Base-by-base conservation (phyloP, 495 filamentous ascomycete genomes). In the Parachaetomium inaequale region DNA sequence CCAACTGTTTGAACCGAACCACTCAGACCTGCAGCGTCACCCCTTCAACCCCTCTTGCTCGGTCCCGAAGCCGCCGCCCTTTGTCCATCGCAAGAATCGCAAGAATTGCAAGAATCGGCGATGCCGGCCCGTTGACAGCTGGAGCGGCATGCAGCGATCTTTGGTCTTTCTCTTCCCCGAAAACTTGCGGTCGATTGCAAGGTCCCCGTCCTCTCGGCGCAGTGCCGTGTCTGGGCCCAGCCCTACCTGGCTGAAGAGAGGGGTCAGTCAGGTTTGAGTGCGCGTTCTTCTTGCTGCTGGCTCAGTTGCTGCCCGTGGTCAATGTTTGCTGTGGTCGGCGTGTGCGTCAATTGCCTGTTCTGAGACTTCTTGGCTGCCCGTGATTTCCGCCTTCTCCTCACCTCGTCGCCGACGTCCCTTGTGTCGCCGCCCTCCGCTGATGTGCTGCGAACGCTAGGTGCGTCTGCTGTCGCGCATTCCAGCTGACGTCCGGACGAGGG, bases 361-460 rank as follows among this genome's bases (percentile, higher is more conserved):
- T 15, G 15, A 23, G 11, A 17, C 12, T 36, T 49, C 32, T 29
- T 50, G 45, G 46, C 46, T 42, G 46, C 34, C 19, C 32, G 46
- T 59, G 45, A 42, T 15, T 51, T 15, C 26, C 23, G 11, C 36
- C 34, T 34, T 43, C 26, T 36, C 52, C 23, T 53, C 49, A 38
- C 50, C 49, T 59, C 42, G 28, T 38, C 47, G 38, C 40, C 55
- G 55, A 55, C 55, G 43, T 23, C 4, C 19, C 58, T 54, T 61
- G 58, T 61, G 50, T 53, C 28, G 36, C n/a, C n/a, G n/a, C 58
- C 58, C 10, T 60, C 36, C 7, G 58, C 58, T 54, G 38, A 42
- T 45, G 28, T 23, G 58, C 47, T 40, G 43, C 42, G 42, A 46
- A 5, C n/a, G 19, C 17, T n/a, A 6, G 11, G 32, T 28, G 43